Percentiles rank a stretch among this genome's conserved stretches.
Conservation (phyloP, 2,329 filamentous ascomycete species). For the Ophiostoma angusticollis region DNA sequence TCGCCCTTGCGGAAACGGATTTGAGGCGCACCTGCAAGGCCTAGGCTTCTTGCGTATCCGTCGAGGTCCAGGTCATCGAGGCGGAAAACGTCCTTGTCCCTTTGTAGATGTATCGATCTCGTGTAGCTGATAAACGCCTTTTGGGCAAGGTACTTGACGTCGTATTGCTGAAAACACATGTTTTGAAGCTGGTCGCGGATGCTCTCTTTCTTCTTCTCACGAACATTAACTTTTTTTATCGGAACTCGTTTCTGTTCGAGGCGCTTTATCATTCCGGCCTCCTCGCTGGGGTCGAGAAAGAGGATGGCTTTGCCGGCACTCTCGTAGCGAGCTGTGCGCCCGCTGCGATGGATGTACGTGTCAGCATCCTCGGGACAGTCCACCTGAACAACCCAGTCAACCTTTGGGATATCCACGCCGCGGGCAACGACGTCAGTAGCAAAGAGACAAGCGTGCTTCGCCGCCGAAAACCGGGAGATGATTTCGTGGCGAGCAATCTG, state of each 20-base stretch:
- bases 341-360: slow-evolving; percentile 94
- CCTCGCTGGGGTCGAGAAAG: slow-evolving; percentile 86
- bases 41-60: slow-evolving; percentile 71
- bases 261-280: slow-evolving; percentile 76
- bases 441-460: slow-evolving; percentile 79
- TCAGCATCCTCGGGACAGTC: slow-evolving; percentile 94
- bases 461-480: slow-evolving; percentile 65
- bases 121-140: slow-evolving; percentile 92
- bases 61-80: slow-evolving; percentile 74
- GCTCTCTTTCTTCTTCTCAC: slow-evolving; percentile 76
- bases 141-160: slow-evolving; percentile 87
- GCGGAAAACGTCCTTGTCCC: slow-evolving; percentile 84
- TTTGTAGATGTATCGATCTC: slow-evolving; percentile 73
- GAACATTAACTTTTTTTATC: slow-evolving; percentile 73
- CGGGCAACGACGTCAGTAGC: slow-evolving; percentile 91
- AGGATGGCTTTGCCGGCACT: slow-evolving; percentile 76
- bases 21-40: slow-evolving; percentile 78
- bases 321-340: slow-evolving; percentile 87
- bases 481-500: slow-evolving; percentile 81
- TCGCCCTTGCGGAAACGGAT: slow-evolving; percentile 91
- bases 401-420: slow-evolving; percentile 88
- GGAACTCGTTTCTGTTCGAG: slow-evolving; percentile 84
- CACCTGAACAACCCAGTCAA: slow-evolving; percentile 98
- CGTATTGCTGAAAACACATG: slow-evolving; percentile 90
- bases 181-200: slow-evolving; percentile 79